Conservation (phyloP, 768 basidiomycete species). For the Russula sp. region DNA sequence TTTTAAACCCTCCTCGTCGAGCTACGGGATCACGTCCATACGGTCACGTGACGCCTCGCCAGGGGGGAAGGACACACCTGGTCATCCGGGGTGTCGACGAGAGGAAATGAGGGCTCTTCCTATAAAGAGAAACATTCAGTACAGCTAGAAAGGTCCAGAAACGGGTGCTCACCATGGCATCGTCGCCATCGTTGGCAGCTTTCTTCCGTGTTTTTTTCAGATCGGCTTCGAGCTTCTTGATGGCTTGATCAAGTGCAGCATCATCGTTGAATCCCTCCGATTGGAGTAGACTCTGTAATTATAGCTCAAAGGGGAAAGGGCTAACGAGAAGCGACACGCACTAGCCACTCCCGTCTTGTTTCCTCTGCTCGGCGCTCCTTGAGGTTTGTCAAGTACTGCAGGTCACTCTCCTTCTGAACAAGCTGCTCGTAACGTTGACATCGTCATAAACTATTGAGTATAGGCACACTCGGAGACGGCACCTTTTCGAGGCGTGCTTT, state of each 20-base stretch:
- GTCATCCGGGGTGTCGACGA: constrained; percentile 86
- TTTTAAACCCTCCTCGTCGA: constrained; percentile 85
- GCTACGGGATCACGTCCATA: constrained; percentile 31
- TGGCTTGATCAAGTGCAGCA: constrained; percentile 65
- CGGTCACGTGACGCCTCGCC: neutral
- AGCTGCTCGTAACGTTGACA: constrained; percentile 37
- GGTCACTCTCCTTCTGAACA: constrained; percentile 65
- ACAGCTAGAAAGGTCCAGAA: neutral
- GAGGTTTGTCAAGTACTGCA: constrained; percentile 56
- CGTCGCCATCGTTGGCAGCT: constrained; percentile 61
- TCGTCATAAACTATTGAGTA: neutral
- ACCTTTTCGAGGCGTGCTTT: constrained; percentile 85
- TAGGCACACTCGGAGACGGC: constrained; percentile 6
- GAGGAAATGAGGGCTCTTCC: constrained; percentile 81
- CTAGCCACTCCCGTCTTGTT: constrained; percentile 71
- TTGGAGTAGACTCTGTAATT: constrained; percentile 47
- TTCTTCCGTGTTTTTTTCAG: constrained; percentile 76
- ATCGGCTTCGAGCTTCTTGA: constrained; percentile 80
- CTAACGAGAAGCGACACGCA: constrained; percentile 28
- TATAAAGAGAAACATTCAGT: constrained; percentile 24
- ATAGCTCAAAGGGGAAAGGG: neutral
- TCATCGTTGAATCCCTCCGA: constrained; percentile 74
- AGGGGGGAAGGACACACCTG: constrained; percentile 45
- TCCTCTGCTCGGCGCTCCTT: constrained; percentile 52
- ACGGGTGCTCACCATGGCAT: constrained; percentile 35